Evolutionary conservation across 768 basidiomycete genomes (phyloP).

Genomic region (Lentinula edodes): DNA sequence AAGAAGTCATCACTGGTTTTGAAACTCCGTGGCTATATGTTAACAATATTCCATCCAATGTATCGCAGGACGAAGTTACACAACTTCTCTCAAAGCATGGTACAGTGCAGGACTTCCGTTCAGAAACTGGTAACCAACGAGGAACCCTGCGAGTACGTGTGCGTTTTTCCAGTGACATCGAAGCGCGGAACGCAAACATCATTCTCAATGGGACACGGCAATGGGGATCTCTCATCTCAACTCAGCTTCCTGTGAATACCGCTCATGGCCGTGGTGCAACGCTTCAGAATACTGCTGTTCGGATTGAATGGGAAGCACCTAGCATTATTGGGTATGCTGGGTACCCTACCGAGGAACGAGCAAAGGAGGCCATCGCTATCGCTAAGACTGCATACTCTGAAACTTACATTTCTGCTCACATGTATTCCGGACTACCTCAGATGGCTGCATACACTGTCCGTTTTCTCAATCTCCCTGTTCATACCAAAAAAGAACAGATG

Average conservation of each 20-base stretch:
- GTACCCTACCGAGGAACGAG: constrained; percentile 43
- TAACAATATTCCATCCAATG: constrained; percentile 37
- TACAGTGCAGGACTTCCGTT: background rate
- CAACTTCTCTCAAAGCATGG: constrained; percentile 27
- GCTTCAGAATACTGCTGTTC: constrained; percentile 50
- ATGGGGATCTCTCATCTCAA: constrained; percentile 34
- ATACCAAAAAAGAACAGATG: constrained; percentile 30
- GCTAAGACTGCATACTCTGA: constrained; percentile 30
- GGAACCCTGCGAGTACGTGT: constrained; percentile 16
- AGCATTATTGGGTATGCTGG: constrained; percentile 56
- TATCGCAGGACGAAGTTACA: constrained; percentile 28
- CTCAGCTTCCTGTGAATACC: constrained; percentile 39
- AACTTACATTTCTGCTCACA: constrained; percentile 36
- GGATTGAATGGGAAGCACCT: constrained; percentile 58
- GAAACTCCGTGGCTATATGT: constrained; percentile 62
- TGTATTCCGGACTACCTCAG: constrained; percentile 54
- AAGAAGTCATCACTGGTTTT: constrained; percentile 56
- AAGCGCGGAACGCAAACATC: constrained; percentile 49
- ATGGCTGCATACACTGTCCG: constrained; percentile 58
- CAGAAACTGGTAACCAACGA: constrained; percentile 25
- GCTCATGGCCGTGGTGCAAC: constrained; percentile 24
- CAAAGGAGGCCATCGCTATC: constrained; percentile 45
- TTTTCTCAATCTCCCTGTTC: constrained; percentile 38
- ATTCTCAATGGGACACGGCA: constrained; percentile 42
- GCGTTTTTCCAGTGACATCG: constrained; percentile 40